phyloP scores from a whole-genome alignment of 441 rosid species.

The Manihot esculenta region DNA sequence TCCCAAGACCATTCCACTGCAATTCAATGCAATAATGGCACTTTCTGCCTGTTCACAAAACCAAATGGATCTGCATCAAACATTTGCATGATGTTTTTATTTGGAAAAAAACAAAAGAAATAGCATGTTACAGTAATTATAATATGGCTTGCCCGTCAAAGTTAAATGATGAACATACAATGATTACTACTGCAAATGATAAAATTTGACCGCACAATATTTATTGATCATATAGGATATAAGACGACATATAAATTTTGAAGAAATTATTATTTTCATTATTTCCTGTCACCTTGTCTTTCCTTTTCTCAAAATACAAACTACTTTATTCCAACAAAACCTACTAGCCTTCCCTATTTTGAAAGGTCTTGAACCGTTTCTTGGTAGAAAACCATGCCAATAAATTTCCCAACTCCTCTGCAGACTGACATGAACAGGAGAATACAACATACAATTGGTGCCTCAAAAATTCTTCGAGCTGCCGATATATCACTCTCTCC shows the following conservation, averaged over 20 bases:
- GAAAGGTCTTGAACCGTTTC: no score
- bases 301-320: neutral
- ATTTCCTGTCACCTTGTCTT: neutral
- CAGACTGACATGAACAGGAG: no score
- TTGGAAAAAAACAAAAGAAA: neutral
- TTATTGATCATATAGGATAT: neutral
- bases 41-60: slow-evolving; percentile 71
- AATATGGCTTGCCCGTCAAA: neutral
- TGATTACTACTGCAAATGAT: neutral
- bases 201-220: neutral
- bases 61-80: slow-evolving; percentile 5
- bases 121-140: neutral
- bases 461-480: no score
- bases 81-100: neutral
- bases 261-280: no score
- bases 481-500: no score
- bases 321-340: neutral
- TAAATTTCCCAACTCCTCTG: no score
- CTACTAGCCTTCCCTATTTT: no score
- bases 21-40: slow-evolving; percentile 84
- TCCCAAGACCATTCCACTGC: slow-evolving; percentile 84
- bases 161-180: neutral
- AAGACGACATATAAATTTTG: neutral
- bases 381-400: no score
- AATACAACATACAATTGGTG: no score